phyloP scores from a whole-genome alignment of 768 basidiomycete species.

The Harrya chromipes region DNA sequence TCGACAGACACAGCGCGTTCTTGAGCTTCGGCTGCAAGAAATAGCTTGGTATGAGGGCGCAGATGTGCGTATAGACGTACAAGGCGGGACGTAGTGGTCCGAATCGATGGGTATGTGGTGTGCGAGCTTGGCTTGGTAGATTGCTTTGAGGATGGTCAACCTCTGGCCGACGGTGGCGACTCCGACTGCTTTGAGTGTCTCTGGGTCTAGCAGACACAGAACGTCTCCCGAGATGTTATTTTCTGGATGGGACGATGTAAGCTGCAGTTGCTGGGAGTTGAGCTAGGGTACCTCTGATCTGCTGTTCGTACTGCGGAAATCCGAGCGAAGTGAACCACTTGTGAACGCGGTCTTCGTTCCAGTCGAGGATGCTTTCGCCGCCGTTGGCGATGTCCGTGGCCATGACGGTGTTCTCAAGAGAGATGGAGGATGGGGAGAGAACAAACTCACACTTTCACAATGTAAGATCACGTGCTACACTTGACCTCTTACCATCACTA shows the following conservation, averaged over 20 bases:
- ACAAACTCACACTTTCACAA: background rate
- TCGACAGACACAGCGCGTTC: constrained; percentile 61
- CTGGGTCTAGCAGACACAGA: constrained; percentile 79
- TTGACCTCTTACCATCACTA: background rate
- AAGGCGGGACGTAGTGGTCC: constrained; percentile 86
- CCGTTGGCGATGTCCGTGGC: constrained; percentile 29
- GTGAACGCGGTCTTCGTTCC: constrained; percentile 79
- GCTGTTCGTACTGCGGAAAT: constrained; percentile 78
- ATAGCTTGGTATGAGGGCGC: background rate
- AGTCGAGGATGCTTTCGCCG: constrained; percentile 47
- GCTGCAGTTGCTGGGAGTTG: background rate
- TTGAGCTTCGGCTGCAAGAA: constrained; percentile 50
- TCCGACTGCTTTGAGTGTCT: constrained; percentile 82
- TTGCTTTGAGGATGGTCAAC: constrained; percentile 85
- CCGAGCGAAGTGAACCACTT: constrained; percentile 75
- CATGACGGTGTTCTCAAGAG: constrained; percentile 6
- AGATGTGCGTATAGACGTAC: constrained; percentile 43
- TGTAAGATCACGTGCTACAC: constrained; percentile 17
- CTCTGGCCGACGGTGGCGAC: constrained; percentile 90
- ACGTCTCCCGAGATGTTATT: constrained; percentile 92
- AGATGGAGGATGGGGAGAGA: constrained; percentile 1
- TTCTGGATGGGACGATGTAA: constrained; percentile 44
- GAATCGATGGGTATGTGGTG: constrained; percentile 80
- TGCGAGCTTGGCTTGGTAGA: constrained; percentile 85
- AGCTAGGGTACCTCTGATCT: constrained; percentile 62